phyloP scores from a whole-genome alignment of 352 stramenopile species.

The Phytophthora melonis region DNA sequence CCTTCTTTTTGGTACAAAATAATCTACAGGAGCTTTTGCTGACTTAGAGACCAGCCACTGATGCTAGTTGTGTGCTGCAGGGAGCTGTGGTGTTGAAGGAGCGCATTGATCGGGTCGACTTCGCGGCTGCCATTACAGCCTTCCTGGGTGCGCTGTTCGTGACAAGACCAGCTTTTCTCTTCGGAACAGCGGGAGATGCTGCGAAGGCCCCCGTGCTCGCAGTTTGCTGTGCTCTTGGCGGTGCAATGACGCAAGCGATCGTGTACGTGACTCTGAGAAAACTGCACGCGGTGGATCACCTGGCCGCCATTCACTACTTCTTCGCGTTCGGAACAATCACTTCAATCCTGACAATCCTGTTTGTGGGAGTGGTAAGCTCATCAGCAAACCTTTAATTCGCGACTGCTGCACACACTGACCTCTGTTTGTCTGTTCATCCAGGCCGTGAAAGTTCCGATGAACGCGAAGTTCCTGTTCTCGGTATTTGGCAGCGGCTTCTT shows the following conservation, averaged over 20 bases:
- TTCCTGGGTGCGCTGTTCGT: slow-evolving; percentile 5
- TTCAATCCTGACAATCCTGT: neutral
- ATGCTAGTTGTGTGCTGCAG: neutral
- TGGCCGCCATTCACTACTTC: slow-evolving; percentile 2
- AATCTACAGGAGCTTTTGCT: too few species aligned
- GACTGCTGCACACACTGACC: neutral
- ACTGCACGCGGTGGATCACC: slow-evolving; percentile 2
- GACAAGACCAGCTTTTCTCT: neutral
- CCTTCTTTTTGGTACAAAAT: slow-evolving; percentile 1
- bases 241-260: slow-evolving; percentile 2
- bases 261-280: slow-evolving; percentile 5
- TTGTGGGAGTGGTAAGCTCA: neutral
- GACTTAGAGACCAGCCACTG: neutral
- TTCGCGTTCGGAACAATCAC: slow-evolving; percentile 1
- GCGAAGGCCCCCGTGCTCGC: neutral
- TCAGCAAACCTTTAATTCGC: neutral
- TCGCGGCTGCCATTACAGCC: neutral
- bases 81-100: slow-evolving; percentile 5
- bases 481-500: slow-evolving; percentile 4
- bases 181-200: neutral
- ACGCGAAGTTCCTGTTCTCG: neutral
- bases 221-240: slow-evolving; percentile 4
- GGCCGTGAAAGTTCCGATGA: neutral
- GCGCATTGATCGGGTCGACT: neutral
- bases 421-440: neutral